A percentile compares a stretch with the other conserved stretches of the same genome.
Evolutionary conservation across 106 monocot species (phyloP).

Genomic region (Dactylorhiza incarnata): DNA sequence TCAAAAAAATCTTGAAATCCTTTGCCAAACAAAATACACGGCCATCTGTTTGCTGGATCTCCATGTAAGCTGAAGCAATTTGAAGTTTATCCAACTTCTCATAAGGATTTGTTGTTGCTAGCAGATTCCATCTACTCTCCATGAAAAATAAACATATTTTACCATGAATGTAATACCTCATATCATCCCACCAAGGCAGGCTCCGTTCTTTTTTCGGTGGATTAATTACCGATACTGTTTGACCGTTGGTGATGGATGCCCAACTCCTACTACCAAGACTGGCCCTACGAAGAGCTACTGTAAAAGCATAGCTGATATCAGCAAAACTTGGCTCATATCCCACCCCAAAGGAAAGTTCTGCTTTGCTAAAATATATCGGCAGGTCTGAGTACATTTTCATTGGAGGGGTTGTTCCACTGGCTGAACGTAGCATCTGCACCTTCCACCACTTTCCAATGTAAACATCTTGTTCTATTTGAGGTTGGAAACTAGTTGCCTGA

Average conservation of each 20-base stretch:
- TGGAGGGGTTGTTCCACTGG: slow-evolving; percentile 93
- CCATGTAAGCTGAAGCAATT: slow-evolving; percentile 69
- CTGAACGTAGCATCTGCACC: slow-evolving; percentile 83
- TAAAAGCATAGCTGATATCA: slow-evolving; percentile 96
- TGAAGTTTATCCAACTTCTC: slow-evolving; percentile 70
- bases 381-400: slow-evolving; percentile 79
- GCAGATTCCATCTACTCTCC: slow-evolving; percentile 72
- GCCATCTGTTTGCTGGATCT: slow-evolving; percentile 84
- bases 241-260: neutral
- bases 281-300: slow-evolving; percentile 89
- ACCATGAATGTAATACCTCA: slow-evolving; percentile 95
- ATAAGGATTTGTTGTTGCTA: slow-evolving; percentile 80
- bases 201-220: slow-evolving; percentile 81
- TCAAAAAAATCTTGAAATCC: slow-evolving; percentile 63
- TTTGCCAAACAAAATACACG: slow-evolving; percentile 54
- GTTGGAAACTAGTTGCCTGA: slow-evolving; percentile 97
- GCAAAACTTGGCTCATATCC: slow-evolving; percentile 95
- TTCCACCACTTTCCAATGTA: slow-evolving; percentile 90
- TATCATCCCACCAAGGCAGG: slow-evolving; percentile 99
- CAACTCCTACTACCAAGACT: slow-evolving; percentile 50
- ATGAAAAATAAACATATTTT: slow-evolving; percentile 50
- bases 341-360: slow-evolving; percentile 86
- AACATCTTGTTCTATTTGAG: slow-evolving; percentile 87
- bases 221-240: slow-evolving; percentile 16
- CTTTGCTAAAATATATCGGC: slow-evolving; percentile 75